Evolutionary conservation across 495 filamentous ascomycete species (phyloP), one percentile per base, ranked within the genome.

Genomic region (Sordaria brevicollis): DNA sequence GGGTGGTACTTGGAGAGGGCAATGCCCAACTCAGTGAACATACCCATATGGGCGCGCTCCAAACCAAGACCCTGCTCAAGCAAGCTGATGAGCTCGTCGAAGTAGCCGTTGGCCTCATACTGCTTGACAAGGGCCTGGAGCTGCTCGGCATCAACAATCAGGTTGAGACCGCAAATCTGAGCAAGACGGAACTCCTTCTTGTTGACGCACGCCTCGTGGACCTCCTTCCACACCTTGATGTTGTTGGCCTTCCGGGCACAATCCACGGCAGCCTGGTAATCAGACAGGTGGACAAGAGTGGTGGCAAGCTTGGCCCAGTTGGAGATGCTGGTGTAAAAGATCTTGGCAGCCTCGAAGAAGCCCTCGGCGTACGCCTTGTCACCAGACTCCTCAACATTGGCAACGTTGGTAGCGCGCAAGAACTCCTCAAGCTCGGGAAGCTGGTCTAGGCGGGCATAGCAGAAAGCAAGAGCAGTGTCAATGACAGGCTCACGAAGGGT

Each of bases 241-340:
- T 93, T 99, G 85, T 98, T 99, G 78, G 96, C 96, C 83, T 98
- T 98, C 77, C 96, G 92, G 31, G 96, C 96, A 76, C 94, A 98
- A 81, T 99, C 96, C 37, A 99, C 96, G 34, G 96, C 96, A 68
- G 93, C 93, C 79, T 99, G 96, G 83, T 99, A 97, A 68, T 99
- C 96, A 75, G 91, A 91, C 8, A 99, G 87, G 79, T 97, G 94
- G 25, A 99, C 96, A 70, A 97, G 84, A 33, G 96, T 98, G 13
- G 96, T 97, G 4, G 96, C 95, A 72, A 99, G 88, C 84, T 98
- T 98, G 69, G 96, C 95, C 96, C 96, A 99, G 86, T 99, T 99
- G 37, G 94, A 97, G 80, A 99, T 96, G 84, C 91, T 97, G 66
- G 89, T 92, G 82, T 89, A 99, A 86, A 99, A 98, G 77, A 98